phyloP scores from a whole-genome alignment of 140 eudicot genomes.

The Artemisia princeps region DNA sequence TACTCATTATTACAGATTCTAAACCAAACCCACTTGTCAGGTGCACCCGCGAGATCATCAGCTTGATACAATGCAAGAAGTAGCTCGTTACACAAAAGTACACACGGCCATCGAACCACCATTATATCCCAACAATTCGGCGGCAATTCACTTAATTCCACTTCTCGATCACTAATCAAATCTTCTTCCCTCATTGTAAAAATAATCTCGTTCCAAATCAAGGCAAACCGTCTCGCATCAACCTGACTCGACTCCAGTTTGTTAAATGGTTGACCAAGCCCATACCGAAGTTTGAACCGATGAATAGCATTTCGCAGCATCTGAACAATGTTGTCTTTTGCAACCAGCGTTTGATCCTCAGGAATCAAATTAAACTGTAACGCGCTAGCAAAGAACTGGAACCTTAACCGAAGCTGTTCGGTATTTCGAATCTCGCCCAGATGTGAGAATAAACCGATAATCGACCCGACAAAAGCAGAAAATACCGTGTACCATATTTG shows the following conservation, averaged over 20 bases:
- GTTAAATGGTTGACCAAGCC: slow-evolving; percentile 72
- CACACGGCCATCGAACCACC: slow-evolving; percentile 95
- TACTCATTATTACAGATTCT: slow-evolving; percentile 76
- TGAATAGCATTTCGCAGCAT: slow-evolving; percentile 58
- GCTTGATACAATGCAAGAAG: slow-evolving; percentile 72
- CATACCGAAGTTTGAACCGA: slow-evolving; percentile 73
- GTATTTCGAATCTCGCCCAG: slow-evolving; percentile 83
- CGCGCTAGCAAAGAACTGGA: slow-evolving; percentile 86
- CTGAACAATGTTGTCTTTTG: slow-evolving; percentile 45
- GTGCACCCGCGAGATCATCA: slow-evolving; percentile 46
- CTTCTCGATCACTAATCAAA: slow-evolving; percentile 60
- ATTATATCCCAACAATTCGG: slow-evolving; percentile 72
- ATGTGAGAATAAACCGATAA: slow-evolving; percentile 67
- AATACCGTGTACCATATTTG: slow-evolving; percentile 75
- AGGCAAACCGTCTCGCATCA: slow-evolving; percentile 79
- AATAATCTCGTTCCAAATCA: slow-evolving; percentile 81
- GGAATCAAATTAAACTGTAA: slow-evolving; percentile 82
- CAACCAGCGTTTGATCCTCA: slow-evolving; percentile 44
- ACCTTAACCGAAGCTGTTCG: slow-evolving; percentile 70
- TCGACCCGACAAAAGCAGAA: slow-evolving; percentile 65
- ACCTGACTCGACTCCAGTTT: slow-evolving; percentile 78
- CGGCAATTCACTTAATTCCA: slow-evolving; percentile 68
- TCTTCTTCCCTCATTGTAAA: slow-evolving; percentile 79
- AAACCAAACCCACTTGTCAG: slow-evolving; percentile 74
- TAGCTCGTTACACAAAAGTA: slow-evolving; percentile 72